Percentiles rank a stretch among this genome's conserved stretches.
Conservation (phyloP, 805 yeast species). For the Zygotorulaspora danielsina region DNA sequence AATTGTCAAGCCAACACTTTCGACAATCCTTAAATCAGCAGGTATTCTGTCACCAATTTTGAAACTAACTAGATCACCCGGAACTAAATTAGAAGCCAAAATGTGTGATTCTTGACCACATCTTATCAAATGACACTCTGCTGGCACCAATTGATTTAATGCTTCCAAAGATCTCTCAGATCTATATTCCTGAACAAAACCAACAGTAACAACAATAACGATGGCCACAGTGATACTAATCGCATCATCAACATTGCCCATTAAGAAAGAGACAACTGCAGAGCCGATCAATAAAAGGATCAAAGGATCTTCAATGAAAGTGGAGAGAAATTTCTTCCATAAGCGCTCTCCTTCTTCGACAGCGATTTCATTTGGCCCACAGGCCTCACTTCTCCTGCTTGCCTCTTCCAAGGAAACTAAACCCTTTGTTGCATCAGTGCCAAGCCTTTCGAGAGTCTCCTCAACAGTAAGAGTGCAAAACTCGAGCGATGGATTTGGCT, state of each 20-base stretch:
- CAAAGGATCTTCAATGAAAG: constrained; percentile 87
- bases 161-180: constrained; percentile 95
- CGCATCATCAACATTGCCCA: constrained; percentile 97
- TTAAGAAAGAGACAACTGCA: constrained; percentile 76
- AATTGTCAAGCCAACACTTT: constrained; percentile 72
- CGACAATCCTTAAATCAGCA: constrained; percentile 82
- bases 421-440: constrained; percentile 59
- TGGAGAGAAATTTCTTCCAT: constrained; percentile 65
- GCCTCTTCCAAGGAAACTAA: constrained; percentile 67
- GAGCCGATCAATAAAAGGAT: constrained; percentile 85
- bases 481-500: constrained; percentile 53
- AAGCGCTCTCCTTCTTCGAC: constrained; percentile 74
- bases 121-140: constrained; percentile 89
- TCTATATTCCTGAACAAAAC: constrained; percentile 94
- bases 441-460: constrained; percentile 59
- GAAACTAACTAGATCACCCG: constrained; percentile 91
- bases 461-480: constrained; percentile 59
- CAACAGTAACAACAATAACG: constrained; percentile 89
- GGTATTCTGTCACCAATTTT: constrained; percentile 94
- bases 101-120: constrained; percentile 74
- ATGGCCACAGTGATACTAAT: constrained; percentile 91
- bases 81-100: constrained; percentile 82
- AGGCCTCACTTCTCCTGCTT: constrained; percentile 59
- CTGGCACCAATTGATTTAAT: constrained; percentile 87
- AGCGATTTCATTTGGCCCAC: constrained; percentile 77